Evolutionary conservation across 495 filamentous ascomycete species (phyloP), one percentile per base, ranked within the genome.

Genomic region (Talaromyces proteolyticus): DNA sequence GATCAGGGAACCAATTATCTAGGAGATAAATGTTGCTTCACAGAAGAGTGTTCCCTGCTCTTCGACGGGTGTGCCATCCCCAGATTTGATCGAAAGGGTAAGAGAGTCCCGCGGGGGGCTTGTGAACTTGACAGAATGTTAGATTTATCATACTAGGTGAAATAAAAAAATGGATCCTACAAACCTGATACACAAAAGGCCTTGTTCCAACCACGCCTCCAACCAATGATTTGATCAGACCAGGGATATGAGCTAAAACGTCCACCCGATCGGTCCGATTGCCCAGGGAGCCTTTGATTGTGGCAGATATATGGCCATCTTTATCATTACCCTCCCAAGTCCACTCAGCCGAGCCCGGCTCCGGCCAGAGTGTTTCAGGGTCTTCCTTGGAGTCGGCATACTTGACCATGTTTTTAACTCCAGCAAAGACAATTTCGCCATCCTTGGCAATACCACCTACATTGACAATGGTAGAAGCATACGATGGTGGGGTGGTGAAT

Each of bases 171-270:
- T 34, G 37, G 23, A 17, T 16, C 20, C 6, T 25, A 59, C 74
- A 12, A 19, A 87, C 86, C 73, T 90, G 88, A 63, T 91, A 93
- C 53, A 93, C 91, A 57, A 89, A 93, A 6, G 88, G 89, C 69
- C 85, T 88, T 18, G 88, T 90, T 51, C 88, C 88, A 1, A 77
- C 84, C 34, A 86, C 84, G 14, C 70, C 75, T 17, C 80, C 83
- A 6, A 89, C 85, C 59, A 93, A 81, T 38, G 71, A 79, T 79
- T 92, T 93, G 51, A 93, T 79, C 57, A 93, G 88, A n/a, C 81
- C 82, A 2, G 88, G 88, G 47, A 91, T 81, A 59, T 93, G 85
- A 10, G 80, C 85, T 86, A 93, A 87, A 52, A 93, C 80, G 66
- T 93, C 89, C 29, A 93, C 78, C 57, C 84, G 77, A 61, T 93